These are phyloP conservation scores for Prunus mira DNA, from an alignment of 306 rosid species.

Conservation along the genomic window DNA sequence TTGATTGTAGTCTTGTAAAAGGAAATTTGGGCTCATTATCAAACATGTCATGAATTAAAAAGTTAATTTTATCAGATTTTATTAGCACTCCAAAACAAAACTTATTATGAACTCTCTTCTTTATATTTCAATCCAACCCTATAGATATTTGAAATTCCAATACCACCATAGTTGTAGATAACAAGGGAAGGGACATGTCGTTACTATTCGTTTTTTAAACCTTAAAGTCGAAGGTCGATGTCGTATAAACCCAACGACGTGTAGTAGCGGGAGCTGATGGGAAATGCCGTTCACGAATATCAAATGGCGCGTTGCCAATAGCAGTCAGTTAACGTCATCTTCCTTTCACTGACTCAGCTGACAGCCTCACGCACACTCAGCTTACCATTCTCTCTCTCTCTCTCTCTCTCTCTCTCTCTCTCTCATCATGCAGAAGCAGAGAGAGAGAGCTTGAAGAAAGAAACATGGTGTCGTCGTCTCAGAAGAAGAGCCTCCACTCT, in stretches of 20 bases:
- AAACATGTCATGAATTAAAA: too few species aligned
- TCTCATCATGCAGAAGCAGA: constrained; percentile 2
- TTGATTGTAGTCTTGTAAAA: too few species aligned
- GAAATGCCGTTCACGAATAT: not conserved
- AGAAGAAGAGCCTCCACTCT: constrained; percentile 42
- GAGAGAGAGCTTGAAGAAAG: not conserved
- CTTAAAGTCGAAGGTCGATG: too few species aligned
- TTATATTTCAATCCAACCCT: too few species aligned
- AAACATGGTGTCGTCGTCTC: constrained; percentile 55
- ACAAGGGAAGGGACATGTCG: too few species aligned
- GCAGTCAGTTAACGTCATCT: not conserved
- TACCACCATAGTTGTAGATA: too few species aligned
- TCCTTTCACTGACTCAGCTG: not conserved
- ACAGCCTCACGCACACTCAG: not conserved
- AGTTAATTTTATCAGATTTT: too few species aligned
- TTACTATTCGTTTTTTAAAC: too few species aligned
- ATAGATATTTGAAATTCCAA: too few species aligned
- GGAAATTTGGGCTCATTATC: too few species aligned
- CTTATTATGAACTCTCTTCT: too few species aligned
- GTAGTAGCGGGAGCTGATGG: not conserved
- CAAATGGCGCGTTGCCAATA: constrained; percentile 16
- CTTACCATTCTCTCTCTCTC: not conserved
- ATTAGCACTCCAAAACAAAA: too few species aligned
- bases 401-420: not conserved
- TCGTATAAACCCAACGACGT: not conserved